Base-by-base conservation (phyloP, 768 basidiomycete genomes). In the Brasilioporus rufonigricans region DNA sequence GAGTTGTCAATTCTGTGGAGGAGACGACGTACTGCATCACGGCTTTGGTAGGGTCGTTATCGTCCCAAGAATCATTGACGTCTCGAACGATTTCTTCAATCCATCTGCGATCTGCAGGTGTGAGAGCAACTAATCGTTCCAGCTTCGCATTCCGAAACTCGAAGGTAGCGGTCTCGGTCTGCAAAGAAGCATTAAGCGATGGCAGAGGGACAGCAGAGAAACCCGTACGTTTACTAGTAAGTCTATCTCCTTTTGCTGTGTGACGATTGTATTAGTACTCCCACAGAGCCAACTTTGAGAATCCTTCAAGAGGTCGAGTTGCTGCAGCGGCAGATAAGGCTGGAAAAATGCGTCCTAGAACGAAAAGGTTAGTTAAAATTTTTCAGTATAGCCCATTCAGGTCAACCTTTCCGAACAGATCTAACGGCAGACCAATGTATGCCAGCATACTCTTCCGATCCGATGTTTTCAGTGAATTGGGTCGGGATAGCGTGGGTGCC, bases 101-200 rank as follows among this genome's bases (percentile, higher is more conserved):
- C 97, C 97, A 99, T 70, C 91, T 95, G 55, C 96, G 77, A 69
- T 98, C 97, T 1, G 95, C 93, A 0, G 97, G 77, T 2, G 96
- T 98, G 60, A 99, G 73, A 6, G 82, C 84, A 21, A 87, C 83
- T 32, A 86, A 75, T 27, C 89, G 80, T 61, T 96, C 94, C 7
- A 97, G 65, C 64, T 80, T 85, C 4, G 86, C 82, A 68, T 98
- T 87, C 38, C 87, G 79, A 74, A 97, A 94, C 62, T 98, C 95
- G 54, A 98, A 83, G 3, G 78, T 74, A 6, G 87, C 91, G 0
- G 85, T 88, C 65, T 98, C 97, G 32, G 91, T 86, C 93, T 97
- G 59, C 5, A 24, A 50, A 39, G 8, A n/a, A 23, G 36, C 14
- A 23, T 57, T 19, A 57, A 44, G 29, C 33, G 46, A 40, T 41